Base-by-base conservation (phyloP, 1,284 basidiomycete genomes). In the Sanguinoderma infundibulare region DNA sequence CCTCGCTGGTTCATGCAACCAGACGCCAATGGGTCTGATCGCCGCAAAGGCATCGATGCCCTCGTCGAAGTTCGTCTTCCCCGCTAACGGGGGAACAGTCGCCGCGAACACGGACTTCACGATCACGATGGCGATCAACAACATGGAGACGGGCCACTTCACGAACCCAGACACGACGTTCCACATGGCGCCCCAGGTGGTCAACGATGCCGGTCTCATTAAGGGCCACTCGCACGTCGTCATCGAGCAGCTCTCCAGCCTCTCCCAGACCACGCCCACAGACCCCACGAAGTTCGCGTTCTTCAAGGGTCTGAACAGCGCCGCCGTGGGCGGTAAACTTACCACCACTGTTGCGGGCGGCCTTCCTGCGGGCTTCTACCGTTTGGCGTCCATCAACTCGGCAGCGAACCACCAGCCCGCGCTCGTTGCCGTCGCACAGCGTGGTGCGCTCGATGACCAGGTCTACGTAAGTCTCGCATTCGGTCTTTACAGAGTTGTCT, bases 191-290 rank as follows among this genome's bases (percentile, higher is more conserved):
- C 84, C 84, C 5, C 82, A 83, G 69, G 71, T 75, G 56, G 55
- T 77, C 51, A 79, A 77, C 71, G 64, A 38, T 0, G 57, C 68
- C 28, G 83, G 81, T 60, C 66, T 75, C 51, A 79, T 84, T 65
- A 68, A 76, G 46, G 87, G 87, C 6, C 87, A 89, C 76, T 82
- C 82, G 26, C 87, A 89, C 75, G 76, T 87, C 67, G 81, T 84
- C 57, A 74, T 89, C 63, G 81, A 89, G 70, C 28, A 70, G 61
- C 71, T 89, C 61, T 60, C 70, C 40, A 75, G 78, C 32, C 69
- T 86, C 49, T 72, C 67, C n/a, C 76, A 79, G 63, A 84, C 81
- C 1, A 73, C 71, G 1, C 72, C 79, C n/a, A 73, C 76, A n/a
- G 77, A 87, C 72, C 82, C 86, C 8, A 76, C 69, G 42, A 69